These are phyloP conservation scores for Pythium biforme DNA, from an alignment of 352 stramenopile species.

Conservation along the genomic window DNA sequence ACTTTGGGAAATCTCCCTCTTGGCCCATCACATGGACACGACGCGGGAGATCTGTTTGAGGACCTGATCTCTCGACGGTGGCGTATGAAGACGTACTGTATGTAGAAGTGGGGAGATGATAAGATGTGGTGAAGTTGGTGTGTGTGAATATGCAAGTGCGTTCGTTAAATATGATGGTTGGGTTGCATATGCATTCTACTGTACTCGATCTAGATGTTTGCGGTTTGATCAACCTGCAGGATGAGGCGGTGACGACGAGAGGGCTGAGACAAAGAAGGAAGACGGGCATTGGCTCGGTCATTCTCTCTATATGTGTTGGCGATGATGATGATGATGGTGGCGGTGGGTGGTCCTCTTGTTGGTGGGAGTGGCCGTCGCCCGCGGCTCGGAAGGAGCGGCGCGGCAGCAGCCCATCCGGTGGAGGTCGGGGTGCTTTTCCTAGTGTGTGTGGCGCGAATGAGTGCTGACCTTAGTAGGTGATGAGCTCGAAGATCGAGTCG, in stretches of 20 bases:
- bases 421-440: neutral
- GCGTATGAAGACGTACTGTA: neutral
- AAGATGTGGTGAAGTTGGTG: neutral
- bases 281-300: slow-evolving; percentile 1
- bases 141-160: slow-evolving; percentile 6
- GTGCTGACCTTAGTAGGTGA: slow-evolving; percentile 22
- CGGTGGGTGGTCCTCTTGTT: neutral
- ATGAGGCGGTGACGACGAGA: neutral
- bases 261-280: neutral
- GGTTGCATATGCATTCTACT: slow-evolving; percentile 1
- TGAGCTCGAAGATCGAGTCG: slow-evolving; percentile 31
- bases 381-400: neutral
- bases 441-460: neutral
- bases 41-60: neutral
- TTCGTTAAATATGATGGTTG: slow-evolving; percentile 21
- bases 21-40: neutral
- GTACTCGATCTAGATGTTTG: neutral
- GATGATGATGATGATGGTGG: neutral
- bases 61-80: neutral
- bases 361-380: neutral
- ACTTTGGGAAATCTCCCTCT: too few species aligned
- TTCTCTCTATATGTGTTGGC: slow-evolving; percentile 7
- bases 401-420: neutral
- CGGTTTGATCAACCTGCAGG: neutral
- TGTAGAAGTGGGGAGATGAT: neutral